These are phyloP conservation scores for Aspergillus sp. DNA, from an alignment of 2,329 filamentous ascomycete genomes.

Conservation along the genomic window DNA sequence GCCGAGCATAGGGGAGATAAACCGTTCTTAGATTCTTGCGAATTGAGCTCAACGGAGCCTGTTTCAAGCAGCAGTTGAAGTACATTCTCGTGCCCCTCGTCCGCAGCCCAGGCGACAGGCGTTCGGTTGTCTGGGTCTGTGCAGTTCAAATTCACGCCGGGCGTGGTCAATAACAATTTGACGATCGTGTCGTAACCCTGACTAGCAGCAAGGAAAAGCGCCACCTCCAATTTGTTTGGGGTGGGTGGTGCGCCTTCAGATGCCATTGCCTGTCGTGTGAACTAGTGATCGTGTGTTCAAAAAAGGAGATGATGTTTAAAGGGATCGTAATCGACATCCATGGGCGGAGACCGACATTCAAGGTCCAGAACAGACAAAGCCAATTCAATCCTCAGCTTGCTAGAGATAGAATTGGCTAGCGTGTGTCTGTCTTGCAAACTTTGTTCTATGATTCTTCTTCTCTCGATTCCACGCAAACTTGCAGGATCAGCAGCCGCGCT, in stretches of 20 bases:
- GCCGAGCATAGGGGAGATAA: conserved; percentile 20
- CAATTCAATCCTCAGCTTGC: not conserved
- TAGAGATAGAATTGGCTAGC: conserved; percentile 7
- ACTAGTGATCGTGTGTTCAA: not conserved
- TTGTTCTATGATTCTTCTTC: conserved; percentile 4
- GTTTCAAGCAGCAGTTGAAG: conserved; percentile 21
- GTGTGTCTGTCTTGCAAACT: conserved; percentile 2
- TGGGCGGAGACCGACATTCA: conserved; percentile 3
- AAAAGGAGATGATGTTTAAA: not conserved
- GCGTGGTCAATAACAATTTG: conserved; percentile 20
- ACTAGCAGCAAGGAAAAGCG: conserved; percentile 23
- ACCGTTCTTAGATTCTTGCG: conserved; percentile 10
- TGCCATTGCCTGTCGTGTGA: conserved; percentile 8
- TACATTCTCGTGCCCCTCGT: conserved; percentile 22
- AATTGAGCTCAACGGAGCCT: conserved; percentile 14
- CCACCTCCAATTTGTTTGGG: conserved; percentile 22
- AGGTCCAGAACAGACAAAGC: not conserved
- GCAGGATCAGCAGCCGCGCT: conserved; percentile 10
- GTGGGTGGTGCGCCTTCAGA: conserved; percentile 13
- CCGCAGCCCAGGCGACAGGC: conserved; percentile 25
- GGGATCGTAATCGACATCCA: conserved; percentile 5
- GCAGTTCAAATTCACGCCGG: conserved; percentile 22
- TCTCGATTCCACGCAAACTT: not conserved
- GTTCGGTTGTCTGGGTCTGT: conserved; percentile 20
- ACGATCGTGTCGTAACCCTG: conserved; percentile 27